Evolutionary conservation across 202 grass and related monocot genomes (phyloP).

Genomic region (Cymbopogon flexuosus): DNA sequence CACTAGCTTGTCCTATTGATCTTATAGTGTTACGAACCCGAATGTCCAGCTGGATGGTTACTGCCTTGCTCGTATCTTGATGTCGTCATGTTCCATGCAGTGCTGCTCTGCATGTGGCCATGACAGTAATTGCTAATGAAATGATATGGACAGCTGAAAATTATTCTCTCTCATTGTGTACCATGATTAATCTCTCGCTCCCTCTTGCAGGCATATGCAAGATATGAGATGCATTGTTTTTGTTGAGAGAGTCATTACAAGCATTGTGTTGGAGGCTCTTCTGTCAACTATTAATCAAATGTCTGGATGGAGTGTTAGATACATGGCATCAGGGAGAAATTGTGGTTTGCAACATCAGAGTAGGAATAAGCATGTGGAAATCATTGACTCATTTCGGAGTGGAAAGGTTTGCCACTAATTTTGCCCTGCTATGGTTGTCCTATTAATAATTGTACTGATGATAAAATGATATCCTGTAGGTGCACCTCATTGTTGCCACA

Average conservation of each 20-base stretch:
- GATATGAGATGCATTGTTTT: constrained; percentile 83
- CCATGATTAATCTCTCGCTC: neutral
- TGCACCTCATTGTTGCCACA: constrained; percentile 75
- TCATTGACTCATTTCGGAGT: constrained; percentile 54
- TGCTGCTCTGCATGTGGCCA: neutral
- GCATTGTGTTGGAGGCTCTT: constrained; percentile 51
- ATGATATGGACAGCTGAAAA: neutral
- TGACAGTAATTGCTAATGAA: neutral
- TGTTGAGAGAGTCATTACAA: constrained; percentile 74
- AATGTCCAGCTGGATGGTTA: neutral
- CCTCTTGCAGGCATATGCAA: constrained; percentile 41
- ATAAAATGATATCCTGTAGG: constrained; percentile 42
- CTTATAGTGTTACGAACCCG: neutral
- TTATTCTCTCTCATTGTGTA: neutral
- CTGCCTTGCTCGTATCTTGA: neutral
- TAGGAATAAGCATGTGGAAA: constrained; percentile 51
- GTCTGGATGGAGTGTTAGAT: constrained; percentile 47
- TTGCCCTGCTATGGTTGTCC: neutral
- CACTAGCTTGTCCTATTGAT: neutral
- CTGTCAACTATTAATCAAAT: constrained; percentile 47
- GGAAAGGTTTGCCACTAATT: constrained; percentile 48
- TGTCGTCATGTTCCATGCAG: neutral
- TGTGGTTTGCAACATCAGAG: constrained; percentile 38
- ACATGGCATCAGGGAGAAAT: constrained; percentile 48
- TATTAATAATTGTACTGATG: constrained; percentile 10